These are phyloP conservation scores for Hymenotorrendiella dingleyae DNA, from an alignment of 2,329 filamentous ascomycete species.

Conservation along the genomic window DNA sequence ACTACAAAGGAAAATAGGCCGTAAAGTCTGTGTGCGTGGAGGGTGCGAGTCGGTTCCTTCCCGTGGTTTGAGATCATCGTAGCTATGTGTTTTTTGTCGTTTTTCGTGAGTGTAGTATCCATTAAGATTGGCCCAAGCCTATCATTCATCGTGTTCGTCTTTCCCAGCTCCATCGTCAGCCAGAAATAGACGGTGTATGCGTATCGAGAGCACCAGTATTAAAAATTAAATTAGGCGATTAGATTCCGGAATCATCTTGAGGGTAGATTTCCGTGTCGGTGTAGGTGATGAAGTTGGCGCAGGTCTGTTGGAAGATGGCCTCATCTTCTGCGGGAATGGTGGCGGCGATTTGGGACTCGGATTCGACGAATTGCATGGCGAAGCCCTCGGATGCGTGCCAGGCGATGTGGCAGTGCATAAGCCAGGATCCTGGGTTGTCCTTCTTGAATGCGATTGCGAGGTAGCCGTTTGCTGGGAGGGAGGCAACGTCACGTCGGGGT, in stretches of 20 bases:
- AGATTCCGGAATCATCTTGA: conserved; percentile 28
- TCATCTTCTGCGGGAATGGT: conserved; percentile 13
- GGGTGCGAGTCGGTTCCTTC: too few relatives aligned
- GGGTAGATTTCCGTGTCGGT: conserved; percentile 8
- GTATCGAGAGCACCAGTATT: too few relatives aligned
- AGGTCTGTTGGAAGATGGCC: conserved; percentile 15
- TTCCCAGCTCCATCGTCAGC: too few relatives aligned
- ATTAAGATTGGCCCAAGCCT: too few relatives aligned
- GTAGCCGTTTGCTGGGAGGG: conserved; percentile 34
- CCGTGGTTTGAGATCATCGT: too few relatives aligned
- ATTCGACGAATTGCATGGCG: conserved; percentile 44
- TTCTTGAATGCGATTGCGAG: conserved; percentile 29
- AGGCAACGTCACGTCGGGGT: conserved; percentile 46
- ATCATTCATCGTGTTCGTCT: too few relatives aligned
- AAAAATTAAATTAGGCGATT: too few relatives aligned
- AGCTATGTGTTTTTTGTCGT: too few relatives aligned
- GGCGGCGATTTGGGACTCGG: conserved; percentile 18
- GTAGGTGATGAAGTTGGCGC: conserved; percentile 21
- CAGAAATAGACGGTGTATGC: too few relatives aligned
- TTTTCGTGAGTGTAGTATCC: too few relatives aligned
- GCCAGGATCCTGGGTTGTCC: conserved; percentile 30
- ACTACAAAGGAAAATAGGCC: too few relatives aligned
- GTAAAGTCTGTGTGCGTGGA: too few relatives aligned
- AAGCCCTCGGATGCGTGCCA: conserved; percentile 52
- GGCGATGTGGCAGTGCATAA: conserved; percentile 34